phyloP scores from a whole-genome alignment of 768 basidiomycete species.

The Tephrocybe sp. region DNA sequence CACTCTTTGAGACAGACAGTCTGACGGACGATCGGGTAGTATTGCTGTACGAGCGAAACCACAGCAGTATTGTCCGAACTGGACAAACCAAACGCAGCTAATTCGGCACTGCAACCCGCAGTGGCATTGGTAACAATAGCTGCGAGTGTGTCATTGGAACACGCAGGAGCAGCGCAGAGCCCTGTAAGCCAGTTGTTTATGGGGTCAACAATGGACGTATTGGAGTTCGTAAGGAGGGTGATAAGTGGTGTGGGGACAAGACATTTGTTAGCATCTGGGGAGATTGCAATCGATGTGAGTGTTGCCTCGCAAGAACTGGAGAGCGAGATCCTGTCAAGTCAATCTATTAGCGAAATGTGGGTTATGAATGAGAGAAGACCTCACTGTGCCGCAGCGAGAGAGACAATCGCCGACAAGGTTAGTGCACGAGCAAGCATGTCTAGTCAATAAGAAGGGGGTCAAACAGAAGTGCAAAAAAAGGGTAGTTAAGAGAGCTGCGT shows the following conservation, averaged over 20 bases:
- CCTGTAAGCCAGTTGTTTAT: constrained; percentile 61
- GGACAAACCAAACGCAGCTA: constrained; percentile 27
- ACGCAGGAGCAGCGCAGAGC: constrained; percentile 48
- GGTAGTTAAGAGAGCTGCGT: neutral
- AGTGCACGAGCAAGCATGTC: constrained; percentile 11
- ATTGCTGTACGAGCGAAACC: constrained; percentile 40
- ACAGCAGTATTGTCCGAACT: constrained; percentile 14
- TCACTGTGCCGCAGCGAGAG: constrained; percentile 16
- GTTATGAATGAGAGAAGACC: neutral
- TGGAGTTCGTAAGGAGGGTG: constrained; percentile 30
- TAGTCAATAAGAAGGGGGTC: neutral
- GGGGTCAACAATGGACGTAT: constrained; percentile 37
- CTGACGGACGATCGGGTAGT: constrained; percentile 56
- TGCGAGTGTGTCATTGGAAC: constrained; percentile 59
- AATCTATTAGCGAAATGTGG: neutral
- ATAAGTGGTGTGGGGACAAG: constrained; percentile 46
- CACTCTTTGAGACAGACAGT: constrained; percentile 66
- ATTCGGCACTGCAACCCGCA: constrained; percentile 39
- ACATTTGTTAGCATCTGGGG: constrained; percentile 45
- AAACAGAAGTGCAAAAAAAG: neutral
- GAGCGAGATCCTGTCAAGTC: constrained; percentile 22
- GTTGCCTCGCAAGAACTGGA: constrained; percentile 48
- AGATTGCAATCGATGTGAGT: constrained; percentile 40
- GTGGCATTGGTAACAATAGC: constrained; percentile 52
- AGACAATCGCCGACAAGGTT: constrained; percentile 14